Evolutionary conservation across 208 protist genomes (phyloP), one percentile per base, ranked within the genome.

Genomic region (Acanthamoeba comandoni): DNA sequence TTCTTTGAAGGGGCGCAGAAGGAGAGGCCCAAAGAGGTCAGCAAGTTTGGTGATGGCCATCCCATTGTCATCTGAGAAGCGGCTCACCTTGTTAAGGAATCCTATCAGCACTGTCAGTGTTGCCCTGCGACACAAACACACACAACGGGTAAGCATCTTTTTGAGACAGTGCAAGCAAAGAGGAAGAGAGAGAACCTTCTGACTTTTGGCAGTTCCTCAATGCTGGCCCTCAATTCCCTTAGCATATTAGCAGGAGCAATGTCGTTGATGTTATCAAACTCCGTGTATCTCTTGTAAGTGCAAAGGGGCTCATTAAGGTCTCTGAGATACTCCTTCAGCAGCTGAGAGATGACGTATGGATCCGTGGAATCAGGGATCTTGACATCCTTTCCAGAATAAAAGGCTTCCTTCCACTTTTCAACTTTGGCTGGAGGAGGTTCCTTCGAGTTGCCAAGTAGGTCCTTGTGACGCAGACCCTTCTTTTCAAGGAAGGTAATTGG

Each of bases 311-410:
- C 22, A 31, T 62, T 62, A 49, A 86, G 77, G 24, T 86, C 77
- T 8, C 77, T 31, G 31, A 86, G 67, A 48, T 86, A 86, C 77
- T 86, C 77, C 57, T 86, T 86, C 39, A 86, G 57, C 29, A 86
- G 77, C 77, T 86, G 55, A 31, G 39, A 53, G 31, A 67, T 49
- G 39, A 67, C 51, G 55, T 69, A 86, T 9, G 77, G 53, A 39
- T 86, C 77, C 7, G 77, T 69, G 77, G 31, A 24, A 11, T 86
- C 77, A 9, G 57, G 77, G 4, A 86, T 43, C 5, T 86, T 58
- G 4, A 17, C 39, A 2, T 57, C 53, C 51, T 86, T 43, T 4
- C 75, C 75, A 48, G 51, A 62, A 26, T 86, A 86, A 58, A 86
- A 86, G 26, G n/a, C 51, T 39, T 62, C 77, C 77, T 86, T 86